Base-by-base conservation (phyloP, 768 basidiomycete genomes). In the Mycena floridula region DNA sequence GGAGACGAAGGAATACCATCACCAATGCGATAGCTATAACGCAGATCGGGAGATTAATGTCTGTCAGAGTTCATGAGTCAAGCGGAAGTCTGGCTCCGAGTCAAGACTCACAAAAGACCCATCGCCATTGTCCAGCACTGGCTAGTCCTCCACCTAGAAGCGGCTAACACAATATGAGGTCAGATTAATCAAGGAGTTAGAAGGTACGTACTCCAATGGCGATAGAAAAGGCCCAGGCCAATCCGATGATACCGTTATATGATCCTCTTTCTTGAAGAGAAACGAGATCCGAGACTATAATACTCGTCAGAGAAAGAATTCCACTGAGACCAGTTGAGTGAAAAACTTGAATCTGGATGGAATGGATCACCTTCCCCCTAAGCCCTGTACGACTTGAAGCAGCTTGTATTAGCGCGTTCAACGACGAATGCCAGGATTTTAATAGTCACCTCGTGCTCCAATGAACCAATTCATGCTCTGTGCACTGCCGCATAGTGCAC, bases 251-350 rank as follows among this genome's bases (percentile, higher is more conserved):
- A 12, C 63, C 64, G 22, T 55, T 52, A 40, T 56, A 64, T 15
- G 42, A 50, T 8, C 67, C 68, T 8, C 68, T 57, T 27, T 67
- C 61, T 3, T 52, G 36, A 13, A 71, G 56, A 5, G 66, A 60
- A 11, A 70, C 61, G 7, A 71, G 50, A 45, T 71, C 69, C 18
- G 58, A 55, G 3, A 68, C 42, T 43, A 70, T 52, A 35, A 35
- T 35, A 18, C 15, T 15, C 13, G 52, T 42, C 16, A 69, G 57
- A 1, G 68, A 58, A 5, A 68, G 57, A 4, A 70, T 52, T 44
- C 68, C 68, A 12, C 60, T 59, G 3, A 65, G n/a, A n/a, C n/a
- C n/a, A n/a, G n/a, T n/a, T n/a, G n/a, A n/a, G n/a, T 47, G 45
- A 67, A 54, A 46, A 66, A 57, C 37, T 63, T 56, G 18, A 51